Conservation (phyloP, 164 flowering plant species). For the Litsea cubeba region DNA sequence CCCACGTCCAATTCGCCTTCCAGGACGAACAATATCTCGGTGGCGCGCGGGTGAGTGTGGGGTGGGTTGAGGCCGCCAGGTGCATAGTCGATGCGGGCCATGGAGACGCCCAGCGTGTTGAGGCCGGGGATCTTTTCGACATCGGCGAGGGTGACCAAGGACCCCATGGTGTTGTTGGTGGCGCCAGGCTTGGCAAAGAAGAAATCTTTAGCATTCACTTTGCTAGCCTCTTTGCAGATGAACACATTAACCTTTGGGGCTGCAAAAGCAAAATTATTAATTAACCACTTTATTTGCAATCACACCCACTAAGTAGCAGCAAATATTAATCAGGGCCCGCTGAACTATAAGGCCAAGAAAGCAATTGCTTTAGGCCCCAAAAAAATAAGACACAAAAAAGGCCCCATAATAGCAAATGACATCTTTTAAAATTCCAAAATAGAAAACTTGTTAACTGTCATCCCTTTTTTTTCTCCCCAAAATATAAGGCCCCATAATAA, state of each 20-base stretch:
- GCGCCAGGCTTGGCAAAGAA: constrained; percentile 19
- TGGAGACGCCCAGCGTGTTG: constrained; percentile 25
- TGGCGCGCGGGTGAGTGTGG: constrained; percentile 25
- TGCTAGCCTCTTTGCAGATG: constrained; percentile 12
- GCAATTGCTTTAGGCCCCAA: too few relatives aligned
- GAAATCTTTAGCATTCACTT: constrained; percentile 19
- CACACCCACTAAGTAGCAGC: too few relatives aligned
- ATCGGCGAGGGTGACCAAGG: constrained; percentile 18
- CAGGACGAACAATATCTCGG: constrained; percentile 24
- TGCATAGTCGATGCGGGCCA: constrained; percentile 23
- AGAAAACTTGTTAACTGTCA: too few relatives aligned
- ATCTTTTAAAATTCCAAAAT: too few relatives aligned
- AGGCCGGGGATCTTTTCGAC: constrained; percentile 22
- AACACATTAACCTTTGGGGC: constrained; percentile 11
- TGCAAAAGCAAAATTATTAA: background rate
- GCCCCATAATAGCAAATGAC: too few relatives aligned
- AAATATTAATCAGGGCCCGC: too few relatives aligned
- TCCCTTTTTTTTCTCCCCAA: too few relatives aligned
- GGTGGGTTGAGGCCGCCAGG: constrained; percentile 26
- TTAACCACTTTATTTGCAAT: too few relatives aligned
- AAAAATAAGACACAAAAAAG: too few relatives aligned
- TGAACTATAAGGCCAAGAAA: too few relatives aligned
- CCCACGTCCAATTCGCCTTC: constrained; percentile 25
- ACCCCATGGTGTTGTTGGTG: constrained; percentile 19
- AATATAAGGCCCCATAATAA: too few relatives aligned